Evolutionary conservation across 805 yeast species (phyloP).

Genomic region (Candida peoriensis): DNA sequence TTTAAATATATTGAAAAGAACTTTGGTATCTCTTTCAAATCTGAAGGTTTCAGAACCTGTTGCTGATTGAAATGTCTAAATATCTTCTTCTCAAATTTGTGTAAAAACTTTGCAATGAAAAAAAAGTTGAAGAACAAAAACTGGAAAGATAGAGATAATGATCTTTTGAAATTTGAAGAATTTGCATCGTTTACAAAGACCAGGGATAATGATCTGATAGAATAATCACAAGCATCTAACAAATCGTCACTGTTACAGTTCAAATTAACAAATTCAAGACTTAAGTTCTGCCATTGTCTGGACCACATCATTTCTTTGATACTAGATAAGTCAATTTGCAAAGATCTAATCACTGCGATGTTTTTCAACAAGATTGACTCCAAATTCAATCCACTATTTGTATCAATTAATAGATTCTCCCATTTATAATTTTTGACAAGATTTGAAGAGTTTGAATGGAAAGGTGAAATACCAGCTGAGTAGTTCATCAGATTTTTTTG

Average conservation of each 20-base stretch:
- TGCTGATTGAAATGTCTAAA: conserved; percentile 12
- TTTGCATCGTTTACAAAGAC: conserved; percentile 21
- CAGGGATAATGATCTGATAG: conserved; percentile 20
- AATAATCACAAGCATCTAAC: conserved; percentile 25
- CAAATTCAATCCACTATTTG: conserved; percentile 27
- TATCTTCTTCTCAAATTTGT: conserved; percentile 19
- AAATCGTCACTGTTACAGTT: conserved; percentile 21
- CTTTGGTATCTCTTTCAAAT: conserved; percentile 16
- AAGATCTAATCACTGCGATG: conserved; percentile 31
- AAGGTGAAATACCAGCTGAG: conserved; percentile 32
- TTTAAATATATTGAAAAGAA: conserved; percentile 21
- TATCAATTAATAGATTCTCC: conserved; percentile 26
- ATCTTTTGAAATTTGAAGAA: conserved; percentile 21
- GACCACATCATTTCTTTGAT: conserved; percentile 35
- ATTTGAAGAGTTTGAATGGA: conserved; percentile 35
- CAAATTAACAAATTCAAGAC: conserved; percentile 18
- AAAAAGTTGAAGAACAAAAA: conserved; percentile 23
- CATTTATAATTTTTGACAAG: conserved; percentile 32
- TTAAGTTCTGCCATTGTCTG: conserved; percentile 27
- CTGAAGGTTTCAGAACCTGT: conserved; percentile 11
- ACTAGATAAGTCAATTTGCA: conserved; percentile 30
- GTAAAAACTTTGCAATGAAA: conserved; percentile 21
- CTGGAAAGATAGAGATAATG: conserved; percentile 19
- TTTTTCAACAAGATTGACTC: conserved; percentile 36
- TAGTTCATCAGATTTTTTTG: conserved; percentile 28